Percentiles rank a stretch among this genome's conserved stretches.
Conservation (phyloP, 2,329 filamentous ascomycete genomes). For the Ceratocystis destructans region DNA sequence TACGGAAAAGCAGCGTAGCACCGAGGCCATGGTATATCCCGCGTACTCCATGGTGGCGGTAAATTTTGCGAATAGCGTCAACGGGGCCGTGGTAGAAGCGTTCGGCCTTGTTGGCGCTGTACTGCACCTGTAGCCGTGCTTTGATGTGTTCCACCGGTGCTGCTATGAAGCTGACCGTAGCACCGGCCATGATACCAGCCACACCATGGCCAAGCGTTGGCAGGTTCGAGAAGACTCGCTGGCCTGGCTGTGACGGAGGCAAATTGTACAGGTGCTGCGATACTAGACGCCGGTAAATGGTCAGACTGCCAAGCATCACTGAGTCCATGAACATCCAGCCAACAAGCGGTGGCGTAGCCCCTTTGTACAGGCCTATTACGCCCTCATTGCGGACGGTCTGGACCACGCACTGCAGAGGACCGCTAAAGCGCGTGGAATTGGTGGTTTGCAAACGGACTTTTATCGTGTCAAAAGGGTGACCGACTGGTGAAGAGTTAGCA, state of each 20-base stretch:
- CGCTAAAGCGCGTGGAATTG: constrained; percentile 60
- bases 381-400: constrained; percentile 82
- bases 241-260: constrained; percentile 18
- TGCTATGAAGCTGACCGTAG: constrained; percentile 83
- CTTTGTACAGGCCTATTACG: constrained; percentile 78
- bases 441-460: constrained; percentile 94
- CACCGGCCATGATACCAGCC: constrained; percentile 74
- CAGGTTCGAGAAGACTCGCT: constrained; percentile 29
- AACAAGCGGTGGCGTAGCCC: constrained; percentile 76
- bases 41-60: constrained; percentile 54
- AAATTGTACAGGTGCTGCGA: constrained; percentile 59
- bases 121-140: constrained; percentile 86
- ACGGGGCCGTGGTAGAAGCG: constrained; percentile 75
- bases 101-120: constrained; percentile 62
- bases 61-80: constrained; percentile 64
- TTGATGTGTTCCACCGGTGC: constrained; percentile 93
- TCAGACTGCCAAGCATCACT: constrained; percentile 80
- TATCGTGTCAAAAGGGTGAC: constrained; percentile 81
- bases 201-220: constrained; percentile 72
- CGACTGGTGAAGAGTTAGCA: constrained; percentile 31
- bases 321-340: constrained; percentile 99
- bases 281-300: constrained; percentile 73
- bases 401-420: constrained; percentile 71
- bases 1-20: constrained; percentile 76
- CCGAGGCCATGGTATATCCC: constrained; percentile 77